A percentile compares a stretch with the other conserved stretches of the same genome.
These are phyloP conservation scores for Saccharomycopsis sp. DNA, from an alignment of 805 yeast genomes.

Conservation along the genomic window DNA sequence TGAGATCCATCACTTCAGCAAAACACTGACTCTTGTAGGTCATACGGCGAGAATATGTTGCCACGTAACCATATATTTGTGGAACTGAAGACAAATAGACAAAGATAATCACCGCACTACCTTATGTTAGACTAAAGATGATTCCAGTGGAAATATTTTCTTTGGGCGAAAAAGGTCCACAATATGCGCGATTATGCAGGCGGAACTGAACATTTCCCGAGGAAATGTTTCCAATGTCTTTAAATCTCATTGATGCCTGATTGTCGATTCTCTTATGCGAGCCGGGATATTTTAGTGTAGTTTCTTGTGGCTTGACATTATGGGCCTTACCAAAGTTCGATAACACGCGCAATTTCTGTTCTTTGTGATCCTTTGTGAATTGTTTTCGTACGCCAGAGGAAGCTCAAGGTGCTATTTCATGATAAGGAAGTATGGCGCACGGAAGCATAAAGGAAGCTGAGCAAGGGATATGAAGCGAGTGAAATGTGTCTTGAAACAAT, in stretches of 20 bases:
- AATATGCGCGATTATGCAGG: background rate
- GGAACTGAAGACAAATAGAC: no score
- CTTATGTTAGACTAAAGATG: no score
- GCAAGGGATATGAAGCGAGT: no score
- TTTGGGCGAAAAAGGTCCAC: background rate
- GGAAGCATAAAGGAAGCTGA: background rate
- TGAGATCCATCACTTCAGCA: no score
- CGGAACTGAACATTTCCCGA: background rate
- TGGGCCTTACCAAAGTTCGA: background rate
- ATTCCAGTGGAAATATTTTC: background rate
- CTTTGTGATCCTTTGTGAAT: background rate
- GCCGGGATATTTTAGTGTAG: background rate
- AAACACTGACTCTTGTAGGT: no score
- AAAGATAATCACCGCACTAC: no score
- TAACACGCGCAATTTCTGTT: background rate
- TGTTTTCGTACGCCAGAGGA: background rate
- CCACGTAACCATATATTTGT: no score
- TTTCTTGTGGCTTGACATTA: background rate
- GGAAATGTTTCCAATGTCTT: background rate
- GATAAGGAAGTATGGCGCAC: background rate
- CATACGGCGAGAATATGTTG: no score
- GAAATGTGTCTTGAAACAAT: background rate
- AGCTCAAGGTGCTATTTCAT: background rate
- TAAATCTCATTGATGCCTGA: background rate
- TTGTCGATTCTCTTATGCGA: background rate